Evolutionary conservation across 345 rosid genomes (phyloP), one percentile per base, ranked within the genome.

Genomic region (Euphorbia tirucalli): DNA sequence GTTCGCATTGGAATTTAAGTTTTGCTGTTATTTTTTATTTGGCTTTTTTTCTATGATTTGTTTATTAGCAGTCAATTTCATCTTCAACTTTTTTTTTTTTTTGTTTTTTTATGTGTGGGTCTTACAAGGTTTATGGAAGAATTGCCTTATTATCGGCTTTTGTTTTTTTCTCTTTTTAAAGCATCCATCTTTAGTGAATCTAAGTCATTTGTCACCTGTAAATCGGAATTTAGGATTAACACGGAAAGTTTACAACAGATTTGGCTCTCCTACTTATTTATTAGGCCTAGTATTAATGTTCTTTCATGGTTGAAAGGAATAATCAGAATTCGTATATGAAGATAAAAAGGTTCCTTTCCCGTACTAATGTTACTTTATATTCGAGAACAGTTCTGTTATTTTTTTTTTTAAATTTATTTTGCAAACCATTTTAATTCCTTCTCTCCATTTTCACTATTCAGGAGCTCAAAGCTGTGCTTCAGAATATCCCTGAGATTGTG

Each of bases 381-480:
- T n/a, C 37, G 15, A 6, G 18, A 22, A 66, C 6, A 27, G 18
- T 48, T 54, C 5, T 22, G n/a, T n/a, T n/a, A n/a, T n/a, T n/a
- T n/a, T 60, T 69, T 5, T 48, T 49, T 57, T 27, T 22, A 2
- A 35, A 0, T 64, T 37, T 52, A 15, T 35, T 32, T 32, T 4
- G 21, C 15, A 32, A 24, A 6, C 30, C 37, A 30, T 24, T 28
- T 11, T 76, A n/a, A 61, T 62, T 59, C 31, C 15, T 28, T 49
- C 41, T 30, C 21, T n/a, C n/a, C 16, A 72, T 24, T 78, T 27
- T 16, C 35, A 55, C 18, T 70, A 27, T 67, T 56, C 87, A 96
- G 99, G 99, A 96, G 83, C 97, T 96, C 71, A 91, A 87, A 83
- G 75, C 72, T 61, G 89, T 93, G 65, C 84, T 96, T 83, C 82